Percentiles rank a stretch among this genome's conserved stretches.
These are phyloP conservation scores for Naganishia randhawae DNA, from an alignment of 768 basidiomycete genomes.

Conservation along the genomic window DNA sequence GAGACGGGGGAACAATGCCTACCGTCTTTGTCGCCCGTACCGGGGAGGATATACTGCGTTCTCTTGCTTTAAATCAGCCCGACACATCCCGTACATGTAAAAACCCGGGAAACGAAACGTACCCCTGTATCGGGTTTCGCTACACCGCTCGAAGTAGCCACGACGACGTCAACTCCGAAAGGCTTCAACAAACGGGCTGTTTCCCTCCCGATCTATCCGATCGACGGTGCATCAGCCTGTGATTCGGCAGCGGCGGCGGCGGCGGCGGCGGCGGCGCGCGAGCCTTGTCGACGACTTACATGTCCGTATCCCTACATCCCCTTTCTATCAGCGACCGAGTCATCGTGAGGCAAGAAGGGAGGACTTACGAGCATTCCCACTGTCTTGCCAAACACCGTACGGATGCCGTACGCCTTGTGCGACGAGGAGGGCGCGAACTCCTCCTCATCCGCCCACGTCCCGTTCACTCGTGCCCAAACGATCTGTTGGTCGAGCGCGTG, in stretches of 20 bases:
- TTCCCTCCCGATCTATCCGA: slow-evolving; percentile 41
- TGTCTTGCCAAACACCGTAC: slow-evolving; percentile 45
- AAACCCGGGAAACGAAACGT: slow-evolving; percentile 10
- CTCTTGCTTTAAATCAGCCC: too few relatives aligned
- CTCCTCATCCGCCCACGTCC: slow-evolving; percentile 33
- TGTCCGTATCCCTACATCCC: slow-evolving; percentile 43
- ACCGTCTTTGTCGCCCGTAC: slow-evolving; percentile 48
- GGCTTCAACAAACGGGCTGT: slow-evolving; percentile 45
- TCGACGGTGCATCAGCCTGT: neutral
- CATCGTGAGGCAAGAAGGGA: neutral
- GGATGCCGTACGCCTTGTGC: slow-evolving; percentile 34
- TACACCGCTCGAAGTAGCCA: slow-evolving; percentile 46
- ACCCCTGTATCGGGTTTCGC: slow-evolving; percentile 42
- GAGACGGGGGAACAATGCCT: slow-evolving; percentile 9
- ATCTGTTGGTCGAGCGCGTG: slow-evolving; percentile 40
- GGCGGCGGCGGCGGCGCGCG: too few relatives aligned
- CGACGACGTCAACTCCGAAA: slow-evolving; percentile 45
- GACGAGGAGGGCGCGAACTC: slow-evolving; percentile 30
- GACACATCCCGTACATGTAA: neutral
- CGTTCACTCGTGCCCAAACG: slow-evolving; percentile 29
- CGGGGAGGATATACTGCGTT: slow-evolving; percentile 48
- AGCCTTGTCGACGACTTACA: slow-evolving; percentile 18
- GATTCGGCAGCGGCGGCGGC: too few relatives aligned
- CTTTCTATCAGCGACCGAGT: slow-evolving; percentile 1
- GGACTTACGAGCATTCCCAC: slow-evolving; percentile 45